A percentile compares a stretch with the other conserved stretches of the same genome.
These are phyloP conservation scores for Trichoderma virens DNA, from an alignment of 495 filamentous ascomycete species.

Conservation along the genomic window DNA sequence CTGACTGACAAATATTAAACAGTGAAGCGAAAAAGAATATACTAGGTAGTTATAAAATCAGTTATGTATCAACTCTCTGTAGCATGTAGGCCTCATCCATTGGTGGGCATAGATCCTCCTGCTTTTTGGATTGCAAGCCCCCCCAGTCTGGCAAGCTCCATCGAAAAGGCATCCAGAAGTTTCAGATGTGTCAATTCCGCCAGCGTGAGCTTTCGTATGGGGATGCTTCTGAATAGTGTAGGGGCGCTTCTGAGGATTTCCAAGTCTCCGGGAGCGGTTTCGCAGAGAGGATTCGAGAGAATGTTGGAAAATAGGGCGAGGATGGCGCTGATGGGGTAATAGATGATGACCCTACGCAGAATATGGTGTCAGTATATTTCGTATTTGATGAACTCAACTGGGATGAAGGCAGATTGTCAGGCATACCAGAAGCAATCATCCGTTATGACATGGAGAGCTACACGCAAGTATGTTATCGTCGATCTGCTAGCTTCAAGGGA, in stretches of 20 bases:
- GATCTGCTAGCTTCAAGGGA: not conserved
- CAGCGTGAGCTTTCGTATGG: not conserved
- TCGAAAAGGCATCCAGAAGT: not conserved
- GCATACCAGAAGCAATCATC: not conserved
- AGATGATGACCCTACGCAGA: not conserved
- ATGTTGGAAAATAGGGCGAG: not conserved
- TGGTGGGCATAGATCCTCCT: not conserved
- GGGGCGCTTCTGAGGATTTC: not conserved
- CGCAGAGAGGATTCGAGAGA: not conserved
- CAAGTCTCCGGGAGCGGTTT: not conserved
- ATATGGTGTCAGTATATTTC: not conserved
- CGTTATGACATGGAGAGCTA: not conserved
- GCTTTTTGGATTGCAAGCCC: not conserved
- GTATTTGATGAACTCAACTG: not conserved
- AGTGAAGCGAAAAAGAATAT: too few relatives aligned
- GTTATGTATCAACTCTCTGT: too few relatives aligned
- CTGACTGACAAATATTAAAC: too few relatives aligned
- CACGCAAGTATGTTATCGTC: not conserved
- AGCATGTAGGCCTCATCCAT: too few relatives aligned
- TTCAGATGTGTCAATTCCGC: not conserved
- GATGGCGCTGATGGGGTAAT: conserved; percentile 2
- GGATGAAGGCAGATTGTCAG: not conserved
- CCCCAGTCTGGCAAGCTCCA: not conserved
- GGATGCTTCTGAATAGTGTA: not conserved
- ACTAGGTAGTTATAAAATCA: too few relatives aligned